Conservation (phyloP, 257 asterid genomes). For the Datura wrightii region DNA sequence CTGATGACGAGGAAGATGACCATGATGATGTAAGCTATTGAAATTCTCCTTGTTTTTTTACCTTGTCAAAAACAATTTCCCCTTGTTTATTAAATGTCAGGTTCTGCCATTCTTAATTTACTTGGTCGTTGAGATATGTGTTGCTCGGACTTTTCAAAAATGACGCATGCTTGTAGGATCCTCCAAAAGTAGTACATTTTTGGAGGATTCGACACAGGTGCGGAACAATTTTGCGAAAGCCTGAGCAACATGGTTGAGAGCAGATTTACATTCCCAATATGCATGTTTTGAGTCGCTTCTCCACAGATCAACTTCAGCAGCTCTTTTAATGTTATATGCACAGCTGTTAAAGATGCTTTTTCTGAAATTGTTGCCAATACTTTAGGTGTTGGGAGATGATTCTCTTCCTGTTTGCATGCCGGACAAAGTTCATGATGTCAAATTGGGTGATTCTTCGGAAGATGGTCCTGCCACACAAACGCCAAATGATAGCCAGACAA, state of each 20-base stretch:
- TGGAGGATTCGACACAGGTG: background rate
- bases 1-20: slow-evolving; percentile 86
- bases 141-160: background rate
- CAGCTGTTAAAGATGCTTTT: background rate
- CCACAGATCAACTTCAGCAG: background rate
- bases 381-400: slow-evolving; percentile 81
- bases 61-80: background rate
- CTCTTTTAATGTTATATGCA: background rate
- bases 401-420: slow-evolving; percentile 74
- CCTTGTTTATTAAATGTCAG: background rate
- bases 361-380: background rate
- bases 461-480: slow-evolving; percentile 53
- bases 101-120: background rate
- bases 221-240: background rate
- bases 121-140: background rate
- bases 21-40: slow-evolving; percentile 72
- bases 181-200: background rate
- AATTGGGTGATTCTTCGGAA: slow-evolving; percentile 74
- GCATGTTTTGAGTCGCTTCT: slow-evolving; percentile 1
- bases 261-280: background rate
- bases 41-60: background rate
- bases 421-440: slow-evolving; percentile 91
- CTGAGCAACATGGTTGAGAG: background rate
- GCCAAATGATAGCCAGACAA: slow-evolving; percentile 64
- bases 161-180: background rate